Percentiles rank a stretch among this genome's conserved stretches.
These are phyloP conservation scores for Calocybe gangraenosa DNA, from an alignment of 768 basidiomycete genomes.

Conservation along the genomic window DNA sequence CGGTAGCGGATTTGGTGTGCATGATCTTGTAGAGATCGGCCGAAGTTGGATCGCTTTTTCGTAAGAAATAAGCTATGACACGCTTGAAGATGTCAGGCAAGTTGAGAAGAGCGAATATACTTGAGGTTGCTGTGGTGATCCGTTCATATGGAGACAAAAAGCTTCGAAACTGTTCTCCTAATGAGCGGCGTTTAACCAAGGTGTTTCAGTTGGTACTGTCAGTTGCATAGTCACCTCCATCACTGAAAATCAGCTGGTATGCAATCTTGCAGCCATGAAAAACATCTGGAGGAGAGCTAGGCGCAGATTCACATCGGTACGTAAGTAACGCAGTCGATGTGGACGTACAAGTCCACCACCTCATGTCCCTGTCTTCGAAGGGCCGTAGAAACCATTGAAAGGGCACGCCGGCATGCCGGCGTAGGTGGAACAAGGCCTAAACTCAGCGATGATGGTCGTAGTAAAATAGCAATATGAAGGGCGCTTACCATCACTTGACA, in stretches of 20 bases:
- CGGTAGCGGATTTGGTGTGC: constrained; percentile 44
- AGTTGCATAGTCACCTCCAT: constrained; percentile 38
- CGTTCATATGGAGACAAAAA: constrained; percentile 30
- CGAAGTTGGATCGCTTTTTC: constrained; percentile 32
- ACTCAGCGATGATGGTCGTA: background rate
- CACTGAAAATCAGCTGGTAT: constrained; percentile 52
- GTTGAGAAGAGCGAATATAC: constrained; percentile 29
- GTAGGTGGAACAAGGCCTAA: constrained; percentile 56
- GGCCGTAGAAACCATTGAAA: constrained; percentile 45
- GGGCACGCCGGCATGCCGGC: constrained; percentile 58
- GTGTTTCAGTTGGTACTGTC: background rate
- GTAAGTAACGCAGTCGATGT: background rate
- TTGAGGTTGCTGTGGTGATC: constrained; percentile 25
- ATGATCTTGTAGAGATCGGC: constrained; percentile 33
- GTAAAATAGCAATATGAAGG: background rate
- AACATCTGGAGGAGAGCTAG: constrained; percentile 41
- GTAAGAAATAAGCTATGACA: constrained; percentile 35
- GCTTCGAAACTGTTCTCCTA: constrained; percentile 42
- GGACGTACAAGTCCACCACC: constrained; percentile 55
- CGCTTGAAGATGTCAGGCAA: constrained; percentile 39
- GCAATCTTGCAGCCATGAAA: constrained; percentile 47
- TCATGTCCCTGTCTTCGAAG: constrained; percentile 60
- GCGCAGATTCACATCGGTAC: constrained; percentile 1
- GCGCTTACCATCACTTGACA: constrained; percentile 59
- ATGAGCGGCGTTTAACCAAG: constrained; percentile 3